phyloP scores from a whole-genome alignment of 2,329 filamentous ascomycete genomes.

The Pezicula carpinea region DNA sequence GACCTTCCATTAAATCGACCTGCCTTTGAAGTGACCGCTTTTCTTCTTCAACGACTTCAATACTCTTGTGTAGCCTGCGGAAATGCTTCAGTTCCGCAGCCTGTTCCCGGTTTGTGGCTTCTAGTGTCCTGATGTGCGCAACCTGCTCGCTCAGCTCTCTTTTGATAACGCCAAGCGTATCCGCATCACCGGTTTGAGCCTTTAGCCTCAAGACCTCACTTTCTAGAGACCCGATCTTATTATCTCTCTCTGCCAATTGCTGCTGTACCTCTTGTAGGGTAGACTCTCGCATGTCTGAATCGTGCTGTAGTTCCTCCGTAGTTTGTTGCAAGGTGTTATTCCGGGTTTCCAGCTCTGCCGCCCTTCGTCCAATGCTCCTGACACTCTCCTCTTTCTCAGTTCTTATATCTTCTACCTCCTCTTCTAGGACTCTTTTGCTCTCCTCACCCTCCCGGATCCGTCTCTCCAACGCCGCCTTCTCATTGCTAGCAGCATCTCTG shows the following conservation, averaged over 20 bases:
- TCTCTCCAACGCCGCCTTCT: conserved; percentile 63
- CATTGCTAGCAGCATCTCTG: conserved; percentile 44
- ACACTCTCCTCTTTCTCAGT: conserved; percentile 65
- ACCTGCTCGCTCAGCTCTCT: conserved; percentile 88
- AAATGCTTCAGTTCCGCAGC: conserved; percentile 74
- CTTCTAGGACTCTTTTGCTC: conserved; percentile 67
- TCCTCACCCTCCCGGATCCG: conserved; percentile 68
- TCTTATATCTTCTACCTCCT: conserved; percentile 72
- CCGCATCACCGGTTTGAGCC: conserved; percentile 79
- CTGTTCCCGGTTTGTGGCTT: conserved; percentile 76
- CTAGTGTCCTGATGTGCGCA: conserved; percentile 80
- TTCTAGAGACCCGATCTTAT: conserved; percentile 69
- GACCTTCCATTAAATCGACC: conserved; percentile 66
- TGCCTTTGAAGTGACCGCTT: conserved; percentile 78
- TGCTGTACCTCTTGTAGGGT: conserved; percentile 28
- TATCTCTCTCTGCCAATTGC: conserved; percentile 60
- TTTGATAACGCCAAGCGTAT: conserved; percentile 81
- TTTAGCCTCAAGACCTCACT: conserved; percentile 79
- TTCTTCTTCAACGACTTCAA: conserved; percentile 92
- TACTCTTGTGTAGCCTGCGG: conserved; percentile 76
- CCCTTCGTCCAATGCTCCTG: conserved; percentile 55
- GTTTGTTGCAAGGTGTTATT: conserved; percentile 53
- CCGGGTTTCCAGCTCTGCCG: conserved; percentile 56
- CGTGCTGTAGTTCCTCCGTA: conserved; percentile 43
- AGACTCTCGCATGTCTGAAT: conserved; percentile 32